Evolutionary conservation across 148 eudicot species (phyloP).

Genomic region (Vaccinium macrocarpon): DNA sequence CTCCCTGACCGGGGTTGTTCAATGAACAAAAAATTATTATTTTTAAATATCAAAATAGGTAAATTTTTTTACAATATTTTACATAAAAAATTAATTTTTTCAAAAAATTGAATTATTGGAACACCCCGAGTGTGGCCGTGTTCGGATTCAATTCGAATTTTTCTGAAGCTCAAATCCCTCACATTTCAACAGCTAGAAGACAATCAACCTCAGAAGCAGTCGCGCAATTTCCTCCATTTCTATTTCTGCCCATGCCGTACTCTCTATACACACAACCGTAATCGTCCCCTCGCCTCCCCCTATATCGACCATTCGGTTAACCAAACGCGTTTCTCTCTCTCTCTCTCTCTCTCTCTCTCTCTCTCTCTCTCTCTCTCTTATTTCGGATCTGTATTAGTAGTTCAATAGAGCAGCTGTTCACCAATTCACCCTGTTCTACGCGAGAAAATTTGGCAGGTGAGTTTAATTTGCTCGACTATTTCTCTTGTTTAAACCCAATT

Average conservation of each 20-base stretch:
- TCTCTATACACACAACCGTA: background rate
- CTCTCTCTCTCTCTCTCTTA: background rate
- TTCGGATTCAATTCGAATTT: too few species aligned
- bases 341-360: too few species aligned
- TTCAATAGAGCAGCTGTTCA: background rate
- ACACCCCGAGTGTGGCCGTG: too few species aligned
- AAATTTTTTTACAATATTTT: too few species aligned
- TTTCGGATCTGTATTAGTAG: conserved; percentile 4
- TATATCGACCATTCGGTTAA: conserved; percentile 4
- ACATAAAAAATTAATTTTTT: too few species aligned
- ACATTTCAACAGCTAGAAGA: background rate
- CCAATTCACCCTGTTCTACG: background rate
- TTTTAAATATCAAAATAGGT: too few species aligned
- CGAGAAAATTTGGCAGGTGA: background rate
- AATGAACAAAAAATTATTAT: too few species aligned
- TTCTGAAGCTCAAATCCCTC: background rate
- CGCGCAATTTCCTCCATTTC: background rate
- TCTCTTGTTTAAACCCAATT: background rate
- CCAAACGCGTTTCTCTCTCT: background rate
- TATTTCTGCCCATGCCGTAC: background rate
- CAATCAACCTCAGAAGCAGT: conserved; percentile 9
- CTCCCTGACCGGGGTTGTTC: too few species aligned
- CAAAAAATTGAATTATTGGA: too few species aligned
- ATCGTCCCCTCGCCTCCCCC: background rate
- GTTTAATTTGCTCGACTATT: background rate